phyloP scores from a whole-genome alignment of 139 green algal species.

The Micromonas commoda region DNA sequence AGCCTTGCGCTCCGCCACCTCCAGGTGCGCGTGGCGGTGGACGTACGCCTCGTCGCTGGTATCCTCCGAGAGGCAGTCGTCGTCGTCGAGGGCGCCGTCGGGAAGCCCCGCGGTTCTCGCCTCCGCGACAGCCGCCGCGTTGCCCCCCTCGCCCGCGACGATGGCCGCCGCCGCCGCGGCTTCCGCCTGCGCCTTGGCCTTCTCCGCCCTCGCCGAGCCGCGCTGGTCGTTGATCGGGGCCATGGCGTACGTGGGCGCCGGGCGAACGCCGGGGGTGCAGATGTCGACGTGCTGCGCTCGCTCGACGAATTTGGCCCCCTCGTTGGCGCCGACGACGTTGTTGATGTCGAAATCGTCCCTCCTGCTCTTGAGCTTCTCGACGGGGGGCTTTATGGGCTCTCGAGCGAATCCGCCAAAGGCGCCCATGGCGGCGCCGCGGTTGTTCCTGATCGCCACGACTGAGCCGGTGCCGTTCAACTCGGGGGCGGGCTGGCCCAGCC shows the following conservation, averaged over 20 bases:
- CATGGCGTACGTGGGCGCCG: neutral
- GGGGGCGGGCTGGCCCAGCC: neutral
- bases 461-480: neutral
- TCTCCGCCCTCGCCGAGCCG: neutral
- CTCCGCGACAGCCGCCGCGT: no score
- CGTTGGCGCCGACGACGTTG: slow-evolving; percentile 9
- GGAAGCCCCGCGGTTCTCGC: neutral
- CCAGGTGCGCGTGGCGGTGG: neutral
- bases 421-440: neutral
- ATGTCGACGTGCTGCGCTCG: slow-evolving; percentile 8
- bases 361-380: neutral
- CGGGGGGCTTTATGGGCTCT: no score
- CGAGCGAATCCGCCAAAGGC: neutral
- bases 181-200: no score
- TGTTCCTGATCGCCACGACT: neutral
- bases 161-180: neutral
- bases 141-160: neutral
- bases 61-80: slow-evolving; percentile 8
- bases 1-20: slow-evolving; percentile 5
- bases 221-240: neutral
- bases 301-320: slow-evolving; percentile 7
- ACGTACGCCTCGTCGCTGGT: slow-evolving; percentile 20
- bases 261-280: neutral
- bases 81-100: neutral
- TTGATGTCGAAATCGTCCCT: slow-evolving; percentile 18